Percentiles rank a stretch among this genome's conserved stretches.
Evolutionary conservation across 164 flowering plant species (phyloP).

Genomic region (Umbilicus rupestris): DNA sequence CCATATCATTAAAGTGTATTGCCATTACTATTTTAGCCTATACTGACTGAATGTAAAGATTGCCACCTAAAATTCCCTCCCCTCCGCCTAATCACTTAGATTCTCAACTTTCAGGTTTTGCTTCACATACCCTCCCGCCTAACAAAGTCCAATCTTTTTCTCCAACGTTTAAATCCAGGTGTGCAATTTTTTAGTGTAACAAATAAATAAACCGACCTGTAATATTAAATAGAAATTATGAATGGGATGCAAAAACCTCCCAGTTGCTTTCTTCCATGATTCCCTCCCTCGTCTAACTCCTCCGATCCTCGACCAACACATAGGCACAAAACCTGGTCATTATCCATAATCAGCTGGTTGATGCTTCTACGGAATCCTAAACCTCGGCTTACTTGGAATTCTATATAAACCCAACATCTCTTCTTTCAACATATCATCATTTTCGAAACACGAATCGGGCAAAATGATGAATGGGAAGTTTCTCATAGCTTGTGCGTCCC

Average conservation of each 20-base stretch:
- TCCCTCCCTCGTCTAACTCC: background rate
- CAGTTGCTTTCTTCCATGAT: background rate
- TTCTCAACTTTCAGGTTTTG: background rate
- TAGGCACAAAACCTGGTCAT: background rate
- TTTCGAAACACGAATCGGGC: background rate
- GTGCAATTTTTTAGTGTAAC: no score
- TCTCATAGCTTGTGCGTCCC: slow-evolving; percentile 18
- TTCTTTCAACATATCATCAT: background rate
- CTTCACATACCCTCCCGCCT: background rate
- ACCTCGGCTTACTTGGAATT: background rate
- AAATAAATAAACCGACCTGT: no score
- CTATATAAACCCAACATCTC: background rate
- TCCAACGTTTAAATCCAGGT: no score
- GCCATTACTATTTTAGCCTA: no score
- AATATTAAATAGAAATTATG: no score
- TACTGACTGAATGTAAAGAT: no score
- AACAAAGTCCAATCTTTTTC: no score
- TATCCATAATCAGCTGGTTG: slow-evolving; percentile 1
- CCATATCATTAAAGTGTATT: no score
- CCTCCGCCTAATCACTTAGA: no score
- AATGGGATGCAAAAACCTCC: background rate
- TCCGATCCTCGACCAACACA: background rate
- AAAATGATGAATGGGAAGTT: slow-evolving; percentile 18
- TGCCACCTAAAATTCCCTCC: no score
- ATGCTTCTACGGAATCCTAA: background rate